Evolutionary conservation across 73 alveolate species (phyloP), one percentile per base, ranked within the genome.

Genomic region (Urostyla sp.): DNA sequence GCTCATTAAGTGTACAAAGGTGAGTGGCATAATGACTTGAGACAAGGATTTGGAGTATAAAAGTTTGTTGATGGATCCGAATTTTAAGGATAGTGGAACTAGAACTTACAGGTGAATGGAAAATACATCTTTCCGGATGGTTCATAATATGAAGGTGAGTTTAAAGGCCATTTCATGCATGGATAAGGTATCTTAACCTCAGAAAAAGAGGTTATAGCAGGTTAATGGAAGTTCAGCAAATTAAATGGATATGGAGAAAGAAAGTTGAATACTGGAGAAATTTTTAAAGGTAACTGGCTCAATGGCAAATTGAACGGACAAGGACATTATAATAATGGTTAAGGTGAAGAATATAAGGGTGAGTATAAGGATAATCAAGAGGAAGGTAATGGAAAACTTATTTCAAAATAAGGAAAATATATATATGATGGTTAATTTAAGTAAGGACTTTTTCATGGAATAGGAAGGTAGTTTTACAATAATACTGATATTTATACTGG

Each of bases 1-100:
- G n/a, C n/a, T n/a, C 7, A 66, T 11, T 40, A 59, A 51, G 55
- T 55, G 24, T 92, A 92, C 54, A 87, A 51, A 34, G 98, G 98
- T 1, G 98, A 92, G 35, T 92, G 98, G 98, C 50, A 59, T 23
- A 37, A 69, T 50, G 87, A 90, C 36, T 45, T 72, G 72, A 92
- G 92, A 55, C 84, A 90, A 40, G 96, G 93, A 0, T 54, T 36
- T 50, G 94, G 96, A 51, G 81, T 67, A 28, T 66, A 89, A 67
- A 67, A 77, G 35, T 92, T 79, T 67, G 69, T 75, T 16, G 92
- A 90, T 48, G 98, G 95, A 23, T 91, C 91, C 51, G 78, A 75
- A 85, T 94, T 83, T 94, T 96, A 94, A 81, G 99, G 99, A 16
- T 85, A 90, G 23, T 95, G 96, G 92, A 77, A 67, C 13, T 86